Percentiles rank a stretch among this genome's conserved stretches.
Evolutionary conservation across 768 basidiomycete species (phyloP).

Genomic region (Pisolithus orientalis): DNA sequence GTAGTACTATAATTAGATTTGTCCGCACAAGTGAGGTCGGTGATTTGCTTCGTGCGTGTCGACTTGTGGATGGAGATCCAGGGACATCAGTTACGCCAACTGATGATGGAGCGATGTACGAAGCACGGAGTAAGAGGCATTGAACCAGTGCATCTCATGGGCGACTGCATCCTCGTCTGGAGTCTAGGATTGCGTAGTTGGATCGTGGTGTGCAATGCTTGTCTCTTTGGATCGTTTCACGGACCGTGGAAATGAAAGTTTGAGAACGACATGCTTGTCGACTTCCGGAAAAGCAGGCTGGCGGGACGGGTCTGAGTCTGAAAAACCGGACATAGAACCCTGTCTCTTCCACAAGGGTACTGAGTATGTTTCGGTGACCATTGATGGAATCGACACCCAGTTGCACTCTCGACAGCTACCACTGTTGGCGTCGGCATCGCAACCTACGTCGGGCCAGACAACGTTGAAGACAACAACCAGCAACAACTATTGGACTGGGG

Average conservation of each 20-base stretch:
- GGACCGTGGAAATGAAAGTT: constrained; percentile 57
- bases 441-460: neutral
- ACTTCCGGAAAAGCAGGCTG: constrained; percentile 7
- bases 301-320: constrained; percentile 13
- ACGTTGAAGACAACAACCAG: neutral
- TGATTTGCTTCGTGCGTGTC: constrained; percentile 9
- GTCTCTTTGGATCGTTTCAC: constrained; percentile 14
- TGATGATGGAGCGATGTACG: constrained; percentile 37
- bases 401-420: neutral
- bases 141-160: constrained; percentile 29
- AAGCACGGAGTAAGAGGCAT: constrained; percentile 25
- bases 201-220: neutral
- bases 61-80: constrained; percentile 6
- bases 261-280: constrained; percentile 48
- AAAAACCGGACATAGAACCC: constrained; percentile 6
- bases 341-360: constrained; percentile 61
- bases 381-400: constrained; percentile 6
- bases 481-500: neutral
- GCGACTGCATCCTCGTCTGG: constrained; percentile 36
- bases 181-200: constrained; percentile 27
- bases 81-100: neutral
- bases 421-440: constrained; percentile 10
- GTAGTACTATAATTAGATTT: constrained; percentile 48
- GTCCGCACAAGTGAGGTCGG: constrained; percentile 14
- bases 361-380: constrained; percentile 57